Base-by-base conservation (phyloP, 1,284 basidiomycete species). In the Pseudozyma flocculosa region DNA sequence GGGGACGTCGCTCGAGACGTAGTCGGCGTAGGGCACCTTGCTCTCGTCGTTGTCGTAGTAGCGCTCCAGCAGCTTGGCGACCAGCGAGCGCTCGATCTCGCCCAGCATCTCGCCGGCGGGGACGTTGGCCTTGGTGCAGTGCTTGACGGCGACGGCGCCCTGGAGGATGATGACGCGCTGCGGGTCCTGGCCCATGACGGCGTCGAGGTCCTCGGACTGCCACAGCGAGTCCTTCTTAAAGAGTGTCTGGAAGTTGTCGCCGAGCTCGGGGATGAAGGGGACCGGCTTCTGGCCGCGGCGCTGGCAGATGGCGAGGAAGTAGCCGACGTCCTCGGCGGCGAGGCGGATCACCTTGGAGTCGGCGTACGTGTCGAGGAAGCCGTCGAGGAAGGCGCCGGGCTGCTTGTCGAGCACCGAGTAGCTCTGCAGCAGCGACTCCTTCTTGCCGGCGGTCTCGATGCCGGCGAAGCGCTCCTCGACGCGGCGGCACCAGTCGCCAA, bases 181-280 rank as follows among this genome's bases (percentile, higher is more conserved):
- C 29, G 94, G 90, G 44, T 73, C 72, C 80, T 93, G 92, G 80
- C 96, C 95, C 72, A 97, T 93, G 38, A 98, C 92, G 15, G 92
- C 94, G 65, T 98, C 94, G 69, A 98, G 92, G 78, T 99, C 94
- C 80, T 98, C 95, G 7, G 92, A 88, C 41, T 91, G 90, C 94
- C 94, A 97, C 7, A 97, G 85, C 17, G 93, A 96, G 79, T 96
- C 93, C 89, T 92, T 78, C 49, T 53, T 76, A 50, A 73, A 73
- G 30, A 62, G 54, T 45, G 96, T 91, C 79, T 94, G 91, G 78
- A 98, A 96, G 49, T 61, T 66, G 46, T 61, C 85, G 79, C 97
- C 93, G 43, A 98, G 85, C 45, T 97, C 87, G n/a, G 94, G 93
- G 70, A 98, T 96, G 83, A 97, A 98, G 1, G 94, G 95, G 9